A percentile compares a stretch with the other conserved stretches of the same genome.
Conservation (phyloP, 768 basidiomycete genomes). For the Podaxis mareebaensis region DNA sequence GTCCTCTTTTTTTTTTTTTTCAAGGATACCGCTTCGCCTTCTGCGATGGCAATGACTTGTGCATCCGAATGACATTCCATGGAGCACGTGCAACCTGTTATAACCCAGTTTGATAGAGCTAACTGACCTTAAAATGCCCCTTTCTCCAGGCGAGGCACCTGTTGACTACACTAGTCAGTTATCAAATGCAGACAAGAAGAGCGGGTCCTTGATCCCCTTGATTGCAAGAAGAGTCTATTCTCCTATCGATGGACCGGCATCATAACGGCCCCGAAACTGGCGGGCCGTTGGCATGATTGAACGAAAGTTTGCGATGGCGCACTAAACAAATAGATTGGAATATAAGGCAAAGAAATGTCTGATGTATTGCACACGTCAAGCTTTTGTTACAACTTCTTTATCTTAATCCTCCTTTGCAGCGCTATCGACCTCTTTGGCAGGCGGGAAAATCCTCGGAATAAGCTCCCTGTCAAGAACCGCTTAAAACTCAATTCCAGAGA, state of each 20-base stretch:
- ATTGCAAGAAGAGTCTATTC: not conserved
- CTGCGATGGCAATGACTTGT: not conserved
- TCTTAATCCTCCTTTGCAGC: not conserved
- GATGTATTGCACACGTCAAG: not conserved
- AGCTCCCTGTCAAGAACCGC: constrained; percentile 33
- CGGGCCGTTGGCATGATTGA: not conserved
- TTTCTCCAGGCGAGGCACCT: constrained; percentile 3
- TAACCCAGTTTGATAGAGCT: not conserved
- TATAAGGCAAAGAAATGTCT: not conserved
- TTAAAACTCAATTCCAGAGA: not conserved
- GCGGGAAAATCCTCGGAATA: constrained; percentile 68
- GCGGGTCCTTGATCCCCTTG: not conserved
- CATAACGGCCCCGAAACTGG: not conserved
- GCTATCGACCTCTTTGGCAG: constrained; percentile 17
- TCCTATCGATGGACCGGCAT: constrained; percentile 1
- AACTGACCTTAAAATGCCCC: not conserved
- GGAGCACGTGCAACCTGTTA: not conserved
- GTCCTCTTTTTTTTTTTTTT: not conserved
- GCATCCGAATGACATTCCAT: not conserved
- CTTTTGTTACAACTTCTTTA: not conserved
- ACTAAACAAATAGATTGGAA: not conserved
- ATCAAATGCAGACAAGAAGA: not conserved
- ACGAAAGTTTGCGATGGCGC: not conserved
- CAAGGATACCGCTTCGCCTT: no score
- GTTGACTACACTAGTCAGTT: not conserved